A percentile compares a stretch with the other conserved stretches of the same genome.
Conservation (phyloP, 805 yeast species). For the Lachancea quebecensis region DNA sequence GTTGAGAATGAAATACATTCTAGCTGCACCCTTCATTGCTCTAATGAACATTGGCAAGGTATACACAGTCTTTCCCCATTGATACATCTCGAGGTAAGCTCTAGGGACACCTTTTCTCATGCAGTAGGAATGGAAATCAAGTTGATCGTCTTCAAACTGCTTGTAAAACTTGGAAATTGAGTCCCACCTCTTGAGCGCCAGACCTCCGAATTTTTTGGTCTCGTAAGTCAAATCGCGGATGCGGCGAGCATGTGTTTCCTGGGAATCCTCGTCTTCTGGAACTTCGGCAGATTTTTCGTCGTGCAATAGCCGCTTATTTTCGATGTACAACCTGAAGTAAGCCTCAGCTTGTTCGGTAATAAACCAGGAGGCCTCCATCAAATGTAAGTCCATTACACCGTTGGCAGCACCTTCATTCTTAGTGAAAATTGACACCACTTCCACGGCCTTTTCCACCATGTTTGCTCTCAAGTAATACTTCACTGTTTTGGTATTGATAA, state of each 20-base stretch:
- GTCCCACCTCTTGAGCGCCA: conserved; percentile 72
- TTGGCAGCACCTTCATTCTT: conserved; percentile 74
- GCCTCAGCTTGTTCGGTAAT: conserved; percentile 80
- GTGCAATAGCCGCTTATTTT: conserved; percentile 18
- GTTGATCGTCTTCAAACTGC: conserved; percentile 74
- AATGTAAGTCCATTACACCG: conserved; percentile 79
- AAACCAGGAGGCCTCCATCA: conserved; percentile 91
- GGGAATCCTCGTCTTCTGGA: conserved; percentile 13
- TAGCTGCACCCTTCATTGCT: conserved; percentile 57
- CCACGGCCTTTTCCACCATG: conserved; percentile 65
- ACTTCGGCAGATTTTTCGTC: conserved; percentile 9
- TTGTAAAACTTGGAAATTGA: conserved; percentile 62
- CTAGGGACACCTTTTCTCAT: conserved; percentile 86
- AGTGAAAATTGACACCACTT: conserved; percentile 71
- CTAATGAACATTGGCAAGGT: conserved; percentile 66
- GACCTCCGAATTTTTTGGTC: conserved; percentile 46
- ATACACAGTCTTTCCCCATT: conserved; percentile 77
- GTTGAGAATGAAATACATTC: conserved; percentile 42
- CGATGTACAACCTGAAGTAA: conserved; percentile 53
- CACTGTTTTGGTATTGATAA: conserved; percentile 80
- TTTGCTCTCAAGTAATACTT: conserved; percentile 78
- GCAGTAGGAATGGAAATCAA: conserved; percentile 91
- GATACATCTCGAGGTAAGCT: conserved; percentile 65
- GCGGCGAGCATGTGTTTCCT: conserved; percentile 22
- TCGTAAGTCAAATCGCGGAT: conserved; percentile 38